These are phyloP conservation scores for Clarireedia hainanense DNA, from an alignment of 2,329 filamentous ascomycete genomes.

Conservation along the genomic window DNA sequence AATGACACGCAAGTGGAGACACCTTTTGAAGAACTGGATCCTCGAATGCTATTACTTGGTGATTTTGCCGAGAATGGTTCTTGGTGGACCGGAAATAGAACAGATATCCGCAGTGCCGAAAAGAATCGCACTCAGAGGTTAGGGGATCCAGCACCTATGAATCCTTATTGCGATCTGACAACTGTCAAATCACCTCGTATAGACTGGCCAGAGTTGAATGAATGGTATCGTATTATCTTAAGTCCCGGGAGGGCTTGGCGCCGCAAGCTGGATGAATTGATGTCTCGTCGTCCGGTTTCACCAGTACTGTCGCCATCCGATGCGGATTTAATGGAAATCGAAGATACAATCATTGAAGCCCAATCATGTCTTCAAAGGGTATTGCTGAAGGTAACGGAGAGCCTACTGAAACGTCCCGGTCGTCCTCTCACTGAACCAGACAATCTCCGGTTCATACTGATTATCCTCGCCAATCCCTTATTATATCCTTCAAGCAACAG, in stretches of 20 bases:
- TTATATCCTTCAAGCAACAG: conserved; percentile 42
- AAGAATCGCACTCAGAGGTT: conserved; percentile 27
- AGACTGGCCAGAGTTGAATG: conserved; percentile 62
- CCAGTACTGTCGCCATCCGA: conserved; percentile 14
- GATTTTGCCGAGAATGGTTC: conserved; percentile 73
- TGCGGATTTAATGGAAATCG: conserved; percentile 35
- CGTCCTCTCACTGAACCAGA: conserved; percentile 58
- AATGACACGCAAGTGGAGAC: conserved; percentile 25
- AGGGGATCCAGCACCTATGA: conserved; percentile 16
- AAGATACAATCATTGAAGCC: conserved; percentile 48
- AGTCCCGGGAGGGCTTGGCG: conserved; percentile 63
- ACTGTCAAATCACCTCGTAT: conserved; percentile 58
- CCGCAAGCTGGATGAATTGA: conserved; percentile 48
- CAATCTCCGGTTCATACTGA: conserved; percentile 69
- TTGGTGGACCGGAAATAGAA: conserved; percentile 65
- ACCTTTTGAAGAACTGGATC: conserved; percentile 55
- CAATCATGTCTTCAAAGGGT: conserved; percentile 62
- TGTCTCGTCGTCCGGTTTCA: conserved; percentile 23
- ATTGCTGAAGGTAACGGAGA: conserved; percentile 71
- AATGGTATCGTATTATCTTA: conserved; percentile 67
- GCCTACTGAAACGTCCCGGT: conserved; percentile 70
- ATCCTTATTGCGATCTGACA: conserved; percentile 33
- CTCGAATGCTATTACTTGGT: conserved; percentile 65
- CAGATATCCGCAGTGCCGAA: conserved; percentile 32
- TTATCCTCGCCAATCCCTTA: conserved; percentile 72